phyloP scores from a whole-genome alignment of 306 rosid species.

The Clitoria ternatea region DNA sequence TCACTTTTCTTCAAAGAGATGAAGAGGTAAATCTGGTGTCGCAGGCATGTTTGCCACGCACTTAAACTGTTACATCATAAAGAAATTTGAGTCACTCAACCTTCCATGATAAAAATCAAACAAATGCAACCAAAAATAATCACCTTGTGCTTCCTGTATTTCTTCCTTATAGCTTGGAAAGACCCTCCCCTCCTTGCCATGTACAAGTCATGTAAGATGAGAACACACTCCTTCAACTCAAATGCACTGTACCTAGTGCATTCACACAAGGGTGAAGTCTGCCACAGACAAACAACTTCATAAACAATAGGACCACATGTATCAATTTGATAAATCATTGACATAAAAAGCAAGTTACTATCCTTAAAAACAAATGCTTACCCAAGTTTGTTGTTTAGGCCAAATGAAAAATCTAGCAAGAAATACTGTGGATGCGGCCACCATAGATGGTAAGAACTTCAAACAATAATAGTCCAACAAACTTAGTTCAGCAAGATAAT shows the following conservation, averaged over 20 bases:
- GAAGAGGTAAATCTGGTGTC: slow-evolving; percentile 53
- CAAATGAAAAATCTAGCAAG: slow-evolving; percentile 56
- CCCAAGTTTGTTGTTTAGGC: slow-evolving; percentile 74
- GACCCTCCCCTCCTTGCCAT: slow-evolving; percentile 58
- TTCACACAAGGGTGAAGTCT: slow-evolving; percentile 41
- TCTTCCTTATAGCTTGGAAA: slow-evolving; percentile 49
- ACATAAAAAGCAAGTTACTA: neutral
- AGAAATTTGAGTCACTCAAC: neutral
- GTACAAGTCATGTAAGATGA: slow-evolving; percentile 58
- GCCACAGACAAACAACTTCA: slow-evolving; percentile 6
- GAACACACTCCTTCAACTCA: slow-evolving; percentile 57
- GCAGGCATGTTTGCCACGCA: slow-evolving; percentile 56
- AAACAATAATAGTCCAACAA: slow-evolving; percentile 62
- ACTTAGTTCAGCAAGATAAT: slow-evolving; percentile 83
- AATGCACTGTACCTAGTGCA: slow-evolving; percentile 44
- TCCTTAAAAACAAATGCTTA: slow-evolving; percentile 12
- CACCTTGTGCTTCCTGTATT: slow-evolving; percentile 79
- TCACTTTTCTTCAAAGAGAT: slow-evolving; percentile 33
- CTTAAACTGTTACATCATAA: slow-evolving; percentile 54
- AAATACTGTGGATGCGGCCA: slow-evolving; percentile 67
- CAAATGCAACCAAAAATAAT: neutral
- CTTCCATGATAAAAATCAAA: neutral
- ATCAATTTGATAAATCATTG: neutral
- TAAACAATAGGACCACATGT: neutral
- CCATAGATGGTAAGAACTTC: slow-evolving; percentile 66